These are phyloP conservation scores for Ilyonectria sp. DNA, from an alignment of 2,329 filamentous ascomycete genomes.

Conservation along the genomic window DNA sequence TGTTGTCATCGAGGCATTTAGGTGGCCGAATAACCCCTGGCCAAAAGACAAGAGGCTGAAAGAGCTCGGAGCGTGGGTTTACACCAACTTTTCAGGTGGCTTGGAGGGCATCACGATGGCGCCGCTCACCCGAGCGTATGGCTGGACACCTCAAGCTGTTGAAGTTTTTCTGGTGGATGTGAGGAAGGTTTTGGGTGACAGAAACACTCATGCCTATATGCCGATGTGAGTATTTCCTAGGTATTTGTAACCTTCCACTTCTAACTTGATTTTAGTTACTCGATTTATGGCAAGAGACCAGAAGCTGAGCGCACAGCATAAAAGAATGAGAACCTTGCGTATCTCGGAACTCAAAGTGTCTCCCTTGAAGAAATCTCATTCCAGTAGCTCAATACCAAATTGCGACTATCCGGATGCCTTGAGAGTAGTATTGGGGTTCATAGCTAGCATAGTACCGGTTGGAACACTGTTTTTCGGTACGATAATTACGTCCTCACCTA, in stretches of 20 bases:
- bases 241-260: not conserved
- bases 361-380: too few species aligned
- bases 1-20: constrained; percentile 33
- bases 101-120: constrained; percentile 36
- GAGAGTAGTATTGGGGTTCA: too few species aligned
- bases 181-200: constrained; percentile 34
- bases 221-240: constrained; percentile 23
- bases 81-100: constrained; percentile 31
- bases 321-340: too few species aligned
- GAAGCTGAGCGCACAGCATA: not conserved
- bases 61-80: constrained; percentile 35
- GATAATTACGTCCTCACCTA: too few species aligned
- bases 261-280: not conserved
- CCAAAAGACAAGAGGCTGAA: constrained; percentile 36
- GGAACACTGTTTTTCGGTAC: too few species aligned
- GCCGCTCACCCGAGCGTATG: constrained; percentile 27
- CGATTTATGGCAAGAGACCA: not conserved
- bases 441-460: too few species aligned
- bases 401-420: too few species aligned
- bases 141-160: constrained; percentile 32
- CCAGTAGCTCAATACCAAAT: too few species aligned
- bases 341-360: too few species aligned
- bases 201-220: constrained; percentile 42
- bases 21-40: constrained; percentile 41
- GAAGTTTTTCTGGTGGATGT: constrained; percentile 30